Conservation (phyloP, 2,329 filamentous ascomycete genomes). For the Aureobasidium vineae region DNA sequence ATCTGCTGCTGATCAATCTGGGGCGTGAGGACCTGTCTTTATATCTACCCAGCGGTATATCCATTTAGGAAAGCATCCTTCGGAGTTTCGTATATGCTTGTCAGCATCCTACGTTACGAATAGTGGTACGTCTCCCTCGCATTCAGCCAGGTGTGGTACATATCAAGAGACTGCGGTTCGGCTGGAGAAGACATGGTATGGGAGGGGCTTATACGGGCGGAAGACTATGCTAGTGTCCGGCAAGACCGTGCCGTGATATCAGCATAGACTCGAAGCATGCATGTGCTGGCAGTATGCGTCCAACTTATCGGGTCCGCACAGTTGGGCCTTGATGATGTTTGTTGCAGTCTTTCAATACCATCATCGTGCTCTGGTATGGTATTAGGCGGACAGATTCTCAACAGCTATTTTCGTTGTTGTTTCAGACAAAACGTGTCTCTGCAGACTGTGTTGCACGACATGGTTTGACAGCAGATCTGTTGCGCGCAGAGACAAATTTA, state of each 20-base stretch:
- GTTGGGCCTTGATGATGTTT: neutral
- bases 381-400: neutral
- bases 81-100: conserved; percentile 12
- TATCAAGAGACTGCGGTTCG: neutral
- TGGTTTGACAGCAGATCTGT: conserved; percentile 12
- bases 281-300: conserved; percentile 4
- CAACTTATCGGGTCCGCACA: neutral
- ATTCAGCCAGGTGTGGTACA: conserved; percentile 4
- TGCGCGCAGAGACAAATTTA: conserved; percentile 16
- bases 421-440: conserved; percentile 7
- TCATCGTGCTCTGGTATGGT: neutral
- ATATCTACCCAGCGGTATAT: conserved; percentile 1
- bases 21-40: conserved; percentile 1
- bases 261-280: conserved; percentile 1
- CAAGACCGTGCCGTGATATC: conserved; percentile 19
- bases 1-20: conserved; percentile 19
- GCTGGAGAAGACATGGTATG: conserved; percentile 17
- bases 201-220: conserved; percentile 17
- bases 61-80: neutral
- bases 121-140: conserved; percentile 17
- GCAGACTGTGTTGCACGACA: conserved; percentile 10
- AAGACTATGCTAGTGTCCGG: conserved; percentile 13
- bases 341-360: neutral
- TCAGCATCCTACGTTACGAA: conserved; percentile 12
- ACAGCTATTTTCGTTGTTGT: neutral